Evolutionary conservation across 164 flowering plant species (phyloP), one percentile per base, ranked within the genome.

Genomic region (Echeveria elegans): DNA sequence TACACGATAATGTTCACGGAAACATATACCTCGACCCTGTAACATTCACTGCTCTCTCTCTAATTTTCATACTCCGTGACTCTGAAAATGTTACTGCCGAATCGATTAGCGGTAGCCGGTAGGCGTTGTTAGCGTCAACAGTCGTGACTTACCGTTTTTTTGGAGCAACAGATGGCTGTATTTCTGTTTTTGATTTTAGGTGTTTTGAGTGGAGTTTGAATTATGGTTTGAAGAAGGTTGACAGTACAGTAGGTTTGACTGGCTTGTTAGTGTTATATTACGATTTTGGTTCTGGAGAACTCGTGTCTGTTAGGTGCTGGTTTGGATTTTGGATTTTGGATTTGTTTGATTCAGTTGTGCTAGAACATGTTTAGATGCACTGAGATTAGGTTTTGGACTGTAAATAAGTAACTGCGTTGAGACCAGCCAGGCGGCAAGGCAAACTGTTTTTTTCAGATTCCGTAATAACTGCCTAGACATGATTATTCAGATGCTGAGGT

Each of bases 1-100:
- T 75, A 26, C 66, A 53, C 63, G 77, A 75, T 56, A 75, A 75
- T 48, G 77, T 75, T 16, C 77, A 75, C 56, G 77, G 77, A 63
- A 59, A 68, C 72, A 75, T 75, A 38, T 66, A 68, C 63, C 66
- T 75, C 63, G 74, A 75, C 19, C 74, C 68, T 69, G 77, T 75
- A 68, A 40, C 1, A 2, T 56, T n/a, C 61, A 29, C 61, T 19
- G 34, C 19, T 1, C 61, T 26, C 61, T 56, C 29, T 14, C 29
- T 14, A 16, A 47, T n/a, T 10, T 56, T 29, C 61, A 53, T 34
- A 14, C 28, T 63, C 12, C 28, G 26, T 19, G 24, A 23, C 58
- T 52, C n/a, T 21, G 21, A 40, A 5, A 28, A 11, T 66, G 23
- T 32, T 23, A 9, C 41, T 43, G 50, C 58, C 28, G 4, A 52